These are phyloP conservation scores for Elymus sibiricus DNA, from an alignment of 176 grass and related monocot species.

Conservation along the genomic window DNA sequence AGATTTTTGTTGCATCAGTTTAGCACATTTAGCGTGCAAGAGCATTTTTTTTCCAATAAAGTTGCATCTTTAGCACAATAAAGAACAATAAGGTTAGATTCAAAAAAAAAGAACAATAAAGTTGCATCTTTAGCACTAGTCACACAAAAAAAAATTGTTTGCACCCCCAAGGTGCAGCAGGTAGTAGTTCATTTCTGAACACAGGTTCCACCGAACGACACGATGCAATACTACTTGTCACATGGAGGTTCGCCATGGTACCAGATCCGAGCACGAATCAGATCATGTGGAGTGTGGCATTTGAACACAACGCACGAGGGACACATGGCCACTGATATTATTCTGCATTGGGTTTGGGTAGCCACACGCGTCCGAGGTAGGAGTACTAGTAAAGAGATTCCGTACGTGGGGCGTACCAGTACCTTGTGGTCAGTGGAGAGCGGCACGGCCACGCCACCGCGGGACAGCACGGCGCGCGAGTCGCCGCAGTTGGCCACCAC, in stretches of 20 bases:
- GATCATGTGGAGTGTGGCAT: not conserved
- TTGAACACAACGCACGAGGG: not conserved
- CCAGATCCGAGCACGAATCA: not conserved
- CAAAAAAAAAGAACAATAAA: too few relatives aligned
- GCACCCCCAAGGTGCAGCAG: too few relatives aligned
- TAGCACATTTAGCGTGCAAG: too few relatives aligned
- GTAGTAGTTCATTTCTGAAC: not conserved
- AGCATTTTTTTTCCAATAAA: too few relatives aligned
- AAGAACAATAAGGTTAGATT: too few relatives aligned
- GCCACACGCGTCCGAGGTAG: not conserved
- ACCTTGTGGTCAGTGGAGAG: slow-evolving; percentile 93
- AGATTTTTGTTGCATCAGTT: too few relatives aligned
- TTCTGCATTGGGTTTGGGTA: not conserved
- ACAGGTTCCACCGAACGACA: not conserved
- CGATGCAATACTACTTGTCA: not conserved
- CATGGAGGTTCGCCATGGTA: not conserved
- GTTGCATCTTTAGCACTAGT: not conserved
- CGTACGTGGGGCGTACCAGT: not conserved
- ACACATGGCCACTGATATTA: not conserved
- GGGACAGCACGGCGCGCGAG: slow-evolving; percentile 68
- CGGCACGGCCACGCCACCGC: slow-evolving; percentile 48
- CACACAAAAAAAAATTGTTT: too few relatives aligned
- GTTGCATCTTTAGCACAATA: not conserved
- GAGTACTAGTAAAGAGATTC: not conserved
- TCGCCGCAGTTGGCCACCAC: slow-evolving; percentile 86